Evolutionary conservation across 116 monocot species (phyloP), one percentile per base, ranked within the genome.

Genomic region (Trichopus zeylanicus): DNA sequence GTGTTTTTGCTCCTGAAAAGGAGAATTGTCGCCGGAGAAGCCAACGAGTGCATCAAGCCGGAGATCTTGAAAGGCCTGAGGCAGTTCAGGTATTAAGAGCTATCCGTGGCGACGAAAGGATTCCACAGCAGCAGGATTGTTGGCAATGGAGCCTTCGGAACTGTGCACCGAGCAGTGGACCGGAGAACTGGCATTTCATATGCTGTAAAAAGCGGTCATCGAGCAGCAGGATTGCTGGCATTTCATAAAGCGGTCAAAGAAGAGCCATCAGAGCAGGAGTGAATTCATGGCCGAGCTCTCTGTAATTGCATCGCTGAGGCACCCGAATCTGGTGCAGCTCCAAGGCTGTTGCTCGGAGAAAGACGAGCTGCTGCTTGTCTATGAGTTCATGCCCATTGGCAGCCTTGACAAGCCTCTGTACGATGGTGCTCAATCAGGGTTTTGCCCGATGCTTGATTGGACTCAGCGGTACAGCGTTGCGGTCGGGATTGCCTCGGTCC

Each of bases 311-410:
- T 25, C 77, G 32, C 55, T 93, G 26, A 65, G 85, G 26, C 93
- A 93, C 68, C 78, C 75, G 65, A 93, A 93, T n/a, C 55, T 93
- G 7, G 82, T 93, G 16, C 82, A 75, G 73, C 78, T 93, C 12
- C 71, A 74, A 42, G 93, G 93, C 0, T 93, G 93, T 85, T 93
- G 93, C 19, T 62, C 69, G 5, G 89, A 93, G 24, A 85, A 82
- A 55, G 63, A 63, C n/a, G 93, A 93, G 38, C 61, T 89, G n/a
- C 54, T 93, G 20, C 75, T 97, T 3, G 79, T 97, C 1, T 97
- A 97, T 46, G 95, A 97, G 57, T 90, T 78, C 79, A 97, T 97
- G 95, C 79, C 87, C 29, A 90, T 90, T 55, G 84, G 84, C 0
- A 90, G 87, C 70, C 83, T 97, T 0, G 87, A 53, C 53, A 53